Evolutionary conservation across 768 basidiomycete species (phyloP).

Genomic region (Amanita molliuscula): DNA sequence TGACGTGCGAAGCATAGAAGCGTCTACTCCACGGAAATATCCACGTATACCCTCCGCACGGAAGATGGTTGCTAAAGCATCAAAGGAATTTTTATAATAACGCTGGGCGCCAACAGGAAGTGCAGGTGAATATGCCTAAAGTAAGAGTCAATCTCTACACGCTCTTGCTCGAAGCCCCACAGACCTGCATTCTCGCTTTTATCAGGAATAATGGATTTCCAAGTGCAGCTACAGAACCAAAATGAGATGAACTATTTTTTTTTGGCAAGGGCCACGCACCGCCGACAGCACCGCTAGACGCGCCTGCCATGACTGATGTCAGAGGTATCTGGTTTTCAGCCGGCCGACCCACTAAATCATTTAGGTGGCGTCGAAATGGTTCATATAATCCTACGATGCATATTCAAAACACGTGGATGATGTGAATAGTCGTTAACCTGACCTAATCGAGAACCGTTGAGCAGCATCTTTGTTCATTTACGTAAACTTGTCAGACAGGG

Average conservation of each 20-base stretch:
- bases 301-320: conserved; percentile 82
- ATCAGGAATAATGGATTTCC: conserved; percentile 92
- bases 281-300: conserved; percentile 83
- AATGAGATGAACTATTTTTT: conserved; percentile 1
- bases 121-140: conserved; percentile 85
- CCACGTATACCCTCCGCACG: conserved; percentile 70
- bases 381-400: conserved; percentile 79
- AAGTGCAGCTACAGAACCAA: conserved; percentile 40
- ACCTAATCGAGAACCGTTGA: conserved; percentile 91
- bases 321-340: conserved; percentile 57
- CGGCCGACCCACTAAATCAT: conserved; percentile 53
- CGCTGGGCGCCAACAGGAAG: conserved; percentile 94
- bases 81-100: conserved; percentile 73
- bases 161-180: conserved; percentile 5
- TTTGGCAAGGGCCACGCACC: conserved; percentile 33
- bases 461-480: conserved; percentile 49
- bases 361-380: conserved; percentile 68
- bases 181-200: conserved; percentile 95
- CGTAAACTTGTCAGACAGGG: conserved; percentile 7
- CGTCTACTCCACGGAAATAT: conserved; percentile 83
- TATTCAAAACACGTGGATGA: neutral
- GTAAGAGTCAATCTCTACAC: neutral
- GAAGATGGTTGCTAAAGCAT: conserved; percentile 77
- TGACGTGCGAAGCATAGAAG: conserved; percentile 85
- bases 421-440: conserved; percentile 6